phyloP scores from a whole-genome alignment of 2,329 filamentous ascomycete species.

The Colletotrichum tamarilloi region DNA sequence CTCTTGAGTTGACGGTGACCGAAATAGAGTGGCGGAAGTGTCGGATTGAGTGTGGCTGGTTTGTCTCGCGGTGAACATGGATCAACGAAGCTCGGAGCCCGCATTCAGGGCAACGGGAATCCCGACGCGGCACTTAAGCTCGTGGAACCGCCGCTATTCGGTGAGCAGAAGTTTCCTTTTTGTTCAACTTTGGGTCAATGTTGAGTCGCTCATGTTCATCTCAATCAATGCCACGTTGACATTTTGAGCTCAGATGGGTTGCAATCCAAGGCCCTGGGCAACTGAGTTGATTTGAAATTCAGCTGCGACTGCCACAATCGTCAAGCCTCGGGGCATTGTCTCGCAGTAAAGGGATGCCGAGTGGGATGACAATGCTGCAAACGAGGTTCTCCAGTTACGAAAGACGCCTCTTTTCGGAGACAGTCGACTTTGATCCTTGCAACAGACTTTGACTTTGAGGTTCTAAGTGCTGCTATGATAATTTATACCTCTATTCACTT shows the following conservation, averaged over 20 bases:
- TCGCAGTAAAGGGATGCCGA: background rate
- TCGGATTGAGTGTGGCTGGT: slow-evolving; percentile 1
- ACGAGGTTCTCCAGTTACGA: background rate
- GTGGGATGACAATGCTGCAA: background rate
- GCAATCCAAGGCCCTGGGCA: background rate
- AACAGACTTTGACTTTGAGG: too few relatives aligned
- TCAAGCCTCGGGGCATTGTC: background rate
- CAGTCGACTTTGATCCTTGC: too few relatives aligned
- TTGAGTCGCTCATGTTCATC: background rate
- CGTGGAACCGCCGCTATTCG: background rate
- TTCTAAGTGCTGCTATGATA: too few relatives aligned
- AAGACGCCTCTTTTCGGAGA: background rate
- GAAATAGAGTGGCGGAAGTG: slow-evolving; percentile 16
- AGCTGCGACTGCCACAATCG: background rate
- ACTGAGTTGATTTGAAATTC: background rate
- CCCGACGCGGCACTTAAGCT: background rate
- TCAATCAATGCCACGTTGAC: background rate
- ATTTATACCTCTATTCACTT: background rate
- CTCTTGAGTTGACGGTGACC: background rate
- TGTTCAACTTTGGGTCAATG: background rate
- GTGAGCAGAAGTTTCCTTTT: background rate
- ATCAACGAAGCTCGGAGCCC: background rate
- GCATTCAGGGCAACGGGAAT: background rate
- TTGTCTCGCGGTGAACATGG: slow-evolving; percentile 8
- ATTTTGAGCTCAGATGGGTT: background rate